phyloP scores from a whole-genome alignment of 2,329 filamentous ascomycete genomes.

The Colletotrichum cordylinicola region DNA sequence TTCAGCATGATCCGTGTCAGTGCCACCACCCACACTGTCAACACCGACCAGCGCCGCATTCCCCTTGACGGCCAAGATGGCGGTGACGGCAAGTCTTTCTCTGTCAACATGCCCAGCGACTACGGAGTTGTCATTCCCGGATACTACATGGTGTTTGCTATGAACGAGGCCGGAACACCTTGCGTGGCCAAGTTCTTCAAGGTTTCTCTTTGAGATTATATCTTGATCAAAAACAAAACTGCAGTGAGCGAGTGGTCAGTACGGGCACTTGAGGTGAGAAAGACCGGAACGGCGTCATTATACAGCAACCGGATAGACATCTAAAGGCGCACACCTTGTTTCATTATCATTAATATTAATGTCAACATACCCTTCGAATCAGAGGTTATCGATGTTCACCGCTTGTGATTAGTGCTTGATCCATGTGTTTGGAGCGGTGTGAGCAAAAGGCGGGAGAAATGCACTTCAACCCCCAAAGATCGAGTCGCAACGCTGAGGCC shows the following conservation, averaged over 20 bases:
- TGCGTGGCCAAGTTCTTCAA: constrained; percentile 48
- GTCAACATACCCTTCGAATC: background rate
- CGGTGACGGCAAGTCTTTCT: constrained; percentile 31
- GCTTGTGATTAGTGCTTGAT: background rate
- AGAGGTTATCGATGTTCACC: background rate
- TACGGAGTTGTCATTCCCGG: constrained; percentile 55
- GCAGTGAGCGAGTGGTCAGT: background rate
- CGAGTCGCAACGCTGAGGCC: background rate
- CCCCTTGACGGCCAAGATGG: constrained; percentile 39
- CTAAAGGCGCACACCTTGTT: background rate
- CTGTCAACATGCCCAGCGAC: constrained; percentile 48
- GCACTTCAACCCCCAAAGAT: background rate
- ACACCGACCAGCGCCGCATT: constrained; percentile 63
- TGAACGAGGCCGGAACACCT: constrained; percentile 48
- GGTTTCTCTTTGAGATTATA: constrained; percentile 8
- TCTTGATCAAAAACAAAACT: background rate
- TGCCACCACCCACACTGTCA: constrained; percentile 58
- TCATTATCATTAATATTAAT: background rate
- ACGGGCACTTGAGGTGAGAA: background rate
- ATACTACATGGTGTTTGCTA: constrained; percentile 58
- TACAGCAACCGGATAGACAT: background rate
- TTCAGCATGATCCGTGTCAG: constrained; percentile 54
- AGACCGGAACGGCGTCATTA: background rate
- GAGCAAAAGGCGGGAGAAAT: background rate
- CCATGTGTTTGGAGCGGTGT: background rate